A percentile compares a stretch with the other conserved stretches of the same genome.
These are phyloP conservation scores for Aspergillus egyptiacus DNA, from an alignment of 495 filamentous ascomycete species.

Conservation along the genomic window DNA sequence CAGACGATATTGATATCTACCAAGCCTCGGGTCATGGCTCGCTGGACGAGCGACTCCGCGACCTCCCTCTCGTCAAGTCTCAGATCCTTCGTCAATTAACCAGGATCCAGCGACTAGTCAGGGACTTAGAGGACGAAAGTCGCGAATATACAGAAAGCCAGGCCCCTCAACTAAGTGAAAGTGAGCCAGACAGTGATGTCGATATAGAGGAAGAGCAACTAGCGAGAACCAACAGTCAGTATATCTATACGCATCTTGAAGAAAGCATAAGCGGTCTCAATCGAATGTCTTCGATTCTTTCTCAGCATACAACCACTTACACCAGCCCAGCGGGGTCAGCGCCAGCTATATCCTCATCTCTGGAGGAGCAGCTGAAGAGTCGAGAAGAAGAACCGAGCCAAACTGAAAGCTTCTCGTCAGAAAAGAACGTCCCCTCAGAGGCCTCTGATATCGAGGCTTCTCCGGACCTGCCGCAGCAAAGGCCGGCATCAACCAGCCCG, in stretches of 20 bases:
- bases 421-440: too few relatives aligned
- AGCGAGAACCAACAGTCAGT: not conserved
- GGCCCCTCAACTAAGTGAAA: too few relatives aligned
- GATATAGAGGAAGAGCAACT: not conserved
- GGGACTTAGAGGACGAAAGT: not conserved
- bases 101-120: not conserved
- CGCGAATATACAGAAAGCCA: not conserved
- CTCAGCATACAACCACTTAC: not conserved
- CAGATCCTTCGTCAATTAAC: not conserved
- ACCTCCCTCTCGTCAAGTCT: not conserved
- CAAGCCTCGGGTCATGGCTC: not conserved
- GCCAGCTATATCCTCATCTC: too few relatives aligned
- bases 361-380: too few relatives aligned
- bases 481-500: too few relatives aligned
- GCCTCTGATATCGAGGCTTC: too few relatives aligned
- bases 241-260: not conserved
- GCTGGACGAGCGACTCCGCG: not conserved
- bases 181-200: not conserved
- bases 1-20: not conserved
- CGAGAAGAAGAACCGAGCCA: too few relatives aligned
- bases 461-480: too few relatives aligned
- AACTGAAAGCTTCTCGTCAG: too few relatives aligned
- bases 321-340: not conserved
- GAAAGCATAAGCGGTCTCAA: conserved; percentile 1
- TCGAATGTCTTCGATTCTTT: not conserved